A percentile compares a stretch with the other conserved stretches of the same genome.
These are phyloP conservation scores for Aspergillus transmontanensis DNA, from an alignment of 2,329 filamentous ascomycete genomes.

Conservation along the genomic window DNA sequence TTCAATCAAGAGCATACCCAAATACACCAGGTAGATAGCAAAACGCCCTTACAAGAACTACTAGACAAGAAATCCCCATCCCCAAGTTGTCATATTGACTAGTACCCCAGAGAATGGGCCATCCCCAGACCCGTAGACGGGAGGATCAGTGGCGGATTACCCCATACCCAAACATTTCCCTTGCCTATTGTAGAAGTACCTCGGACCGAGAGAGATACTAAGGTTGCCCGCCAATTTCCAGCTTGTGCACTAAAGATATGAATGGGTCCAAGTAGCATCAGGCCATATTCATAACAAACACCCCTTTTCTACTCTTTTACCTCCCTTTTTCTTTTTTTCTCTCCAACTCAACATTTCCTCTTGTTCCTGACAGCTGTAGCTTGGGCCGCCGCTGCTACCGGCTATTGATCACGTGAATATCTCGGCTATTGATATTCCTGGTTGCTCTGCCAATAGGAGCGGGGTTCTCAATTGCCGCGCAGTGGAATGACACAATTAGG, in stretches of 20 bases:
- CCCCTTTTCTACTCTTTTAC: neutral
- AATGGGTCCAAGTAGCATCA: neutral
- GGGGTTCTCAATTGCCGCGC: constrained; percentile 7
- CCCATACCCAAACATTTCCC: neutral
- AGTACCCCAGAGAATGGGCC: neutral
- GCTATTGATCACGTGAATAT: constrained; percentile 15
- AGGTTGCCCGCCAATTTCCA: neutral
- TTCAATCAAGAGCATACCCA: neutral
- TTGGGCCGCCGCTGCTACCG: neutral
- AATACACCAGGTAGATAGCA: neutral
- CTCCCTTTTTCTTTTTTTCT: neutral
- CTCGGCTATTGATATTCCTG: constrained; percentile 1
- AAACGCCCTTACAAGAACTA: neutral
- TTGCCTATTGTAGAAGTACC: constrained; percentile 11
- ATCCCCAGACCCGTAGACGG: constrained; percentile 2
- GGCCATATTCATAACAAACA: neutral
- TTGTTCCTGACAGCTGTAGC: neutral
- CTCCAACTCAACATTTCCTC: neutral
- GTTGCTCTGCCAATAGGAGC: constrained; percentile 15
- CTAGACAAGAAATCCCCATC: neutral
- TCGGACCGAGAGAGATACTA: constrained; percentile 14
- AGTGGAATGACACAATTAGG: constrained; percentile 7
- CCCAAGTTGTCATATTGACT: neutral
- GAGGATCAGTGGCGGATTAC: constrained; percentile 2
- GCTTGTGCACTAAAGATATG: neutral